A percentile compares a stretch with the other conserved stretches of the same genome.
Evolutionary conservation across 768 basidiomycete species (phyloP).

Genomic region (Mycena filopes): DNA sequence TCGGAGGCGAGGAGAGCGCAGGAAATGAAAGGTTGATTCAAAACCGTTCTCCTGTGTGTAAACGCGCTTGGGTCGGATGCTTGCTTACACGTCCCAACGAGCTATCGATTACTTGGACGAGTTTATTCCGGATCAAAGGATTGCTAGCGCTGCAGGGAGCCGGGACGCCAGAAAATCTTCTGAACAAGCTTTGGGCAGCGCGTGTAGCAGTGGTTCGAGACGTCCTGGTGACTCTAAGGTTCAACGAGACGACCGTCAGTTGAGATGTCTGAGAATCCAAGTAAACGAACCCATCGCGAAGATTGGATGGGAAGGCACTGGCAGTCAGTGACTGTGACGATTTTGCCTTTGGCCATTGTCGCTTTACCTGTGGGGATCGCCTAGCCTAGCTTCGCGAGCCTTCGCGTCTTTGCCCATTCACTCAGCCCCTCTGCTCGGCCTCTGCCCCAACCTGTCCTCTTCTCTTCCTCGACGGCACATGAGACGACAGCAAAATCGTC

Average conservation of each 20-base stretch:
- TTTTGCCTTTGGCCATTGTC: slow-evolving; percentile 16
- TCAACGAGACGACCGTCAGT: neutral
- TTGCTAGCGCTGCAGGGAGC: neutral
- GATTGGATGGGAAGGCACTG: neutral
- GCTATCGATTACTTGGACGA: neutral
- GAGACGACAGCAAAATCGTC: neutral
- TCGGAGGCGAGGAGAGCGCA: slow-evolving; percentile 22
- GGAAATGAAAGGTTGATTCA: slow-evolving; percentile 29
- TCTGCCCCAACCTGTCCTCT: neutral
- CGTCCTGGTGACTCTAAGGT: neutral
- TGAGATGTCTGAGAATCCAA: neutral
- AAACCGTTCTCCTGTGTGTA: slow-evolving; percentile 21
- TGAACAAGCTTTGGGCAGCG: slow-evolving; percentile 7
- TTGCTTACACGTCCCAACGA: slow-evolving; percentile 1
- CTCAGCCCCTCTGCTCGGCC: neutral
- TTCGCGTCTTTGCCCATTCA: slow-evolving; percentile 8
- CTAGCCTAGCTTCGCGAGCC: slow-evolving; percentile 25
- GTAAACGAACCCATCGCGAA: neutral
- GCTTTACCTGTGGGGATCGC: slow-evolving; percentile 16
- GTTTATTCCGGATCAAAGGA: slow-evolving; percentile 19
- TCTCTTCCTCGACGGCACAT: neutral
- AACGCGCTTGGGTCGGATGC: slow-evolving; percentile 16
- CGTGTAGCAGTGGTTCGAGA: neutral
- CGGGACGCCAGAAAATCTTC: slow-evolving; percentile 6
- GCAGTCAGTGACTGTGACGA: slow-evolving; percentile 12